Evolutionary conservation across 1,139 yeast species (phyloP).

Genomic region (Kodamaea plutei): DNA sequence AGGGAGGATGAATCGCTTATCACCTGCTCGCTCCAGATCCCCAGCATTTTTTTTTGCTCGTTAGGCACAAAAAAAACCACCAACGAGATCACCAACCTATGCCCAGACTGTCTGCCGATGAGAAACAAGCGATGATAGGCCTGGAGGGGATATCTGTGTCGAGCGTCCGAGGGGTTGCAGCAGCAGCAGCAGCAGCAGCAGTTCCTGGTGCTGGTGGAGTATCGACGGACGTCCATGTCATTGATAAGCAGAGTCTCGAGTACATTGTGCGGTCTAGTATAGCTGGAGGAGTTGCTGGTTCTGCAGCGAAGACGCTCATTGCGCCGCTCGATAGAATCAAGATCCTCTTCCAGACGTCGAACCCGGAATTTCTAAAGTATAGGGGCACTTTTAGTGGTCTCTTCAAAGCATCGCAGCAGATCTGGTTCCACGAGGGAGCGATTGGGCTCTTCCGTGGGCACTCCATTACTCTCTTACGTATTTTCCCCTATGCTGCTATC

Average conservation of each 20-base stretch:
- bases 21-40: too few relatives aligned
- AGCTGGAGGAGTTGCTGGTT: constrained; percentile 96
- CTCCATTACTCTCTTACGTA: constrained; percentile 83
- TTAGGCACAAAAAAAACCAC: too few relatives aligned
- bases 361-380: constrained; percentile 78
- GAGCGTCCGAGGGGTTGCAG: too few relatives aligned
- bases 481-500: constrained; percentile 96
- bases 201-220: too few relatives aligned
- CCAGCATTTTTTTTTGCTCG: too few relatives aligned
- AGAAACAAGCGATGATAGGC: too few relatives aligned
- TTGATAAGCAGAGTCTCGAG: constrained; percentile 69
- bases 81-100: too few relatives aligned
- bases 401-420: constrained; percentile 64
- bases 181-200: too few relatives aligned
- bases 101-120: too few relatives aligned
- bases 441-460: constrained; percentile 91
- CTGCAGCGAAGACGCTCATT: constrained; percentile 88
- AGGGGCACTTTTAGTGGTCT: constrained; percentile 81
- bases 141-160: too few relatives aligned
- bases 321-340: constrained; percentile 96
- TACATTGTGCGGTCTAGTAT: constrained; percentile 80
- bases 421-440: constrained; percentile 68
- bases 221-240: constrained; percentile 15
- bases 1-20: too few relatives aligned
- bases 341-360: constrained; percentile 89